phyloP scores from a whole-genome alignment of 768 basidiomycete species.

The Mrakia gelida region DNA sequence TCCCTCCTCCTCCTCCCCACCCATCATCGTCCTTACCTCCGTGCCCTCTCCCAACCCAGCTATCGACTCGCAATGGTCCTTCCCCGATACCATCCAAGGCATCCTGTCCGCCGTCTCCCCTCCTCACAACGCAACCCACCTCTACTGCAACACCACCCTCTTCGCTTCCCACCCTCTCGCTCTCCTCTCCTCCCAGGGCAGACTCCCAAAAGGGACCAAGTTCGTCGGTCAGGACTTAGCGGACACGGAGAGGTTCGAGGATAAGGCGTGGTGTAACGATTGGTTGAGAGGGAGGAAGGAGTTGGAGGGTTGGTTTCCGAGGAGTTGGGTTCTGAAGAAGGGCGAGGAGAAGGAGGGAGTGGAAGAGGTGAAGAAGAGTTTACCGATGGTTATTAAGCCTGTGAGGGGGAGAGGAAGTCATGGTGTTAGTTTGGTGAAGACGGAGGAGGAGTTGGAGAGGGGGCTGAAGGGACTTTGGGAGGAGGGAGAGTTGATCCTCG shows the following conservation, averaged over 20 bases:
- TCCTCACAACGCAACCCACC: conserved; percentile 33
- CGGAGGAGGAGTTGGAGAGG: conserved; percentile 29
- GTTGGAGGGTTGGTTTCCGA: conserved; percentile 33
- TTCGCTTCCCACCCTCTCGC: conserved; percentile 38
- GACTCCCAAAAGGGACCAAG: conserved; percentile 32
- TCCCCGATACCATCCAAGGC: conserved; percentile 39
- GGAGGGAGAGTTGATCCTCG: conserved; percentile 36
- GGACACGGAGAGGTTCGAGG: conserved; percentile 38
- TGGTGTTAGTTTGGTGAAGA: conserved; percentile 37
- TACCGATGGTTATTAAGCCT: conserved; percentile 40
- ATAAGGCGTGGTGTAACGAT: conserved; percentile 39
- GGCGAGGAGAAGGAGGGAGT: background rate
- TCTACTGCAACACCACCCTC: conserved; percentile 40
- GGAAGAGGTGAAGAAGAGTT: conserved; percentile 8
- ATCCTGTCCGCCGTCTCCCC: conserved; percentile 35
- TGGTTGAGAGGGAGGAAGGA: conserved; percentile 35
- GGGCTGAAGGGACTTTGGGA: conserved; percentile 21
- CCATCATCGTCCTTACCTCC: conserved; percentile 35
- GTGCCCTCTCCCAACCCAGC: conserved; percentile 21
- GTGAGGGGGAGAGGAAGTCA: conserved; percentile 41
- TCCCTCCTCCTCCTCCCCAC: background rate
- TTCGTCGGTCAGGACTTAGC: conserved; percentile 37
- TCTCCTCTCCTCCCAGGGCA: conserved; percentile 16
- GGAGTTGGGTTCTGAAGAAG: conserved; percentile 32
- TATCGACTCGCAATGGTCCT: conserved; percentile 37